Base-by-base conservation (phyloP, 805 yeast genomes). In the Suhomyces prunicola region DNA sequence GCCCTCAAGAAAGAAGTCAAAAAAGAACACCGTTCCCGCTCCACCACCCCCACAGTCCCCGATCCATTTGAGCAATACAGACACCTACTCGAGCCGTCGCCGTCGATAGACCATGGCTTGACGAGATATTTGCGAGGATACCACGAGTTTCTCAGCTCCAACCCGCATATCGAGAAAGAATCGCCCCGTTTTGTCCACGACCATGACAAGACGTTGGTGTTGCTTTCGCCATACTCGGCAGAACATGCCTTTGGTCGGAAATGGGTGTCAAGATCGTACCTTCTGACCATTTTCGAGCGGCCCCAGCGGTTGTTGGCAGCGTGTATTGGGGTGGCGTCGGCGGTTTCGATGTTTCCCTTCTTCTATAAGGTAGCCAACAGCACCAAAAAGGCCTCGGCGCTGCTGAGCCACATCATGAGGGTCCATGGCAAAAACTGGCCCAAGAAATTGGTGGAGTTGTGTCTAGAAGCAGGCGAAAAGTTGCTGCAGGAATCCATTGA, bases 381-480 rank as follows among this genome's bases (percentile, higher is more conserved):
- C 3, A 67, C 76, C 6, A 74, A 76, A 55, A 72, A 73, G 46
- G 76, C 84, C 0, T 73, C 85, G 1, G 65, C 87, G 17, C 69
- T 73, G 22, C 67, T 85, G 4, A 76, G 81, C 3, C 91, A 88
- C 65, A 93, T 89, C 2, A 57, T 76, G 46, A 78, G 77, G 55
- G 85, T 89, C 17, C 96, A 89, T 61, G 96, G 96, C 1, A 66
- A 68, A n/a, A 76, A 80, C 41, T 89, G 94, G 93, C 88, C 90
- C 2, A 70, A 76, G 26, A 74, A 79, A 53, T 68, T 89, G 19
- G 70, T 78, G 52, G 78, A 81, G 50, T 65, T 88, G 17, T 87
- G 94, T 64, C 63, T 73, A 17, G 82, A 78, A 24, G 81, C 89
- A n/a, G 79, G 78, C 46, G 74, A 64, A 0, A 84, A 84, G 62